Evolutionary conservation across 2,329 filamentous ascomycete genomes (phyloP).

Genomic region (Talaromyces piceae): DNA sequence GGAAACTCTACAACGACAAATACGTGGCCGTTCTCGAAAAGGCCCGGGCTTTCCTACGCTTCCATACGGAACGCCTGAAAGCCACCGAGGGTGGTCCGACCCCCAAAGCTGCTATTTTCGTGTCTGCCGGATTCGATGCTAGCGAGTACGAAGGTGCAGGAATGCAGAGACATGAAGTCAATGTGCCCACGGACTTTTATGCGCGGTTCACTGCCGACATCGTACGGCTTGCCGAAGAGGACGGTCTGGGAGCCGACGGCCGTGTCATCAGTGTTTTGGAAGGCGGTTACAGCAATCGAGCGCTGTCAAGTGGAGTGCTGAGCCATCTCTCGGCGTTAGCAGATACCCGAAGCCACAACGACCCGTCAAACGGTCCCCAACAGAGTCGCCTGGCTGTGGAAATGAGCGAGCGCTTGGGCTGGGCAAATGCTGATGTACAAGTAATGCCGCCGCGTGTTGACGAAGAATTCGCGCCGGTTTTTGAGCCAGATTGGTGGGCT

Average conservation of each 20-base stretch:
- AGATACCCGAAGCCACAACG: conserved; percentile 36
- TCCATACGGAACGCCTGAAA: conserved; percentile 60
- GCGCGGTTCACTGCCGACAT: conserved; percentile 83
- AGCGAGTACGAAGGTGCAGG: conserved; percentile 87
- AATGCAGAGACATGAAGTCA: conserved; percentile 94
- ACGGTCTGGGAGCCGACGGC: conserved; percentile 68
- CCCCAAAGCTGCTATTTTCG: conserved; percentile 81
- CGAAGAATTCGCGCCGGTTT: conserved; percentile 26
- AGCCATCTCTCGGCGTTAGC: conserved; percentile 83
- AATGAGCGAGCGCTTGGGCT: conserved; percentile 43
- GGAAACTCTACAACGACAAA: conserved; percentile 72
- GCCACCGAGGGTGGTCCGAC: conserved; percentile 49
- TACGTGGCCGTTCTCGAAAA: conserved; percentile 76
- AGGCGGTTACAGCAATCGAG: conserved; percentile 91
- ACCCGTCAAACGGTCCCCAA: conserved; percentile 17
- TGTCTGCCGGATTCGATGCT: conserved; percentile 94
- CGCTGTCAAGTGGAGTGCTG: conserved; percentile 76
- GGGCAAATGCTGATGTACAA: conserved; percentile 6
- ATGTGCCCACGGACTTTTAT: conserved; percentile 95
- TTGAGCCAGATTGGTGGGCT: conserved; percentile 69
- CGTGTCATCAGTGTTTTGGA: conserved; percentile 89
- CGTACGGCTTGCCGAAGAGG: conserved; percentile 71
- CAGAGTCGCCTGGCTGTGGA: conserved; percentile 49
- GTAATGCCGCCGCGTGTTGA: no score
- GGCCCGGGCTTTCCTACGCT: conserved; percentile 65